Conservation (phyloP, 768 basidiomycete genomes). For the Infundibulicybe gibba region DNA sequence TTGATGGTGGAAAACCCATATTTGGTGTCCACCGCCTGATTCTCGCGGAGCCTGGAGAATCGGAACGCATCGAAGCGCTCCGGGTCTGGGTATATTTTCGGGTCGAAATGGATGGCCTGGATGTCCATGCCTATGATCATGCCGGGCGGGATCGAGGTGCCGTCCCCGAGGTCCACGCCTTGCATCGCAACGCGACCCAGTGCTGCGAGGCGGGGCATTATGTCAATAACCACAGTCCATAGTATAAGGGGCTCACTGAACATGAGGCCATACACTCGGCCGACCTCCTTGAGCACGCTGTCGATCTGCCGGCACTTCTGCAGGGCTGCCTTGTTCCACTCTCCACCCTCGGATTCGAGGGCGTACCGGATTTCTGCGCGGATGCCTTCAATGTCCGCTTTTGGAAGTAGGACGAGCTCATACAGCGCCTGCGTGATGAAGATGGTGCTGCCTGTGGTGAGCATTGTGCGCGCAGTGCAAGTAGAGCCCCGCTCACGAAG, state of each 20-base stretch:
- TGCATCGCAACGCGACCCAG: too few species aligned
- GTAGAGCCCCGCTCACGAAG: slow-evolving; percentile 21
- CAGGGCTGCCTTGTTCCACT: too few species aligned
- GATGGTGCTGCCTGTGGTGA: slow-evolving; percentile 23
- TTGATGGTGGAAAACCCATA: slow-evolving; percentile 31
- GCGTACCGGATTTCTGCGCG: slow-evolving; percentile 27
- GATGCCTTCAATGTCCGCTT: slow-evolving; percentile 24
- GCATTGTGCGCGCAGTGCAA: neutral
- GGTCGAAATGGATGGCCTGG: slow-evolving; percentile 29
- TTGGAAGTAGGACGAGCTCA: slow-evolving; percentile 24
- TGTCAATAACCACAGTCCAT: too few species aligned
- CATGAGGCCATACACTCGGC: slow-evolving; percentile 28
- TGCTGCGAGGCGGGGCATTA: too few species aligned
- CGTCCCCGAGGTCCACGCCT: slow-evolving; percentile 27
- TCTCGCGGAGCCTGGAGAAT: slow-evolving; percentile 29
- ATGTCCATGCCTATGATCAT: slow-evolving; percentile 28
- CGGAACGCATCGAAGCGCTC: slow-evolving; percentile 29
- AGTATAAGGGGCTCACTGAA: slow-evolving; percentile 25
- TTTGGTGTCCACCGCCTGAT: slow-evolving; percentile 22
- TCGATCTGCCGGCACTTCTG: too few species aligned
- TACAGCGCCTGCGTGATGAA: slow-evolving; percentile 31
- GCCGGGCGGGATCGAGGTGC: slow-evolving; percentile 25
- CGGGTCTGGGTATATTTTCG: slow-evolving; percentile 29
- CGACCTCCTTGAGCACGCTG: slow-evolving; percentile 31
- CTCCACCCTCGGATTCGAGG: slow-evolving; percentile 28